phyloP scores from a whole-genome alignment of 805 yeast species.

The Pichia deserticola region DNA sequence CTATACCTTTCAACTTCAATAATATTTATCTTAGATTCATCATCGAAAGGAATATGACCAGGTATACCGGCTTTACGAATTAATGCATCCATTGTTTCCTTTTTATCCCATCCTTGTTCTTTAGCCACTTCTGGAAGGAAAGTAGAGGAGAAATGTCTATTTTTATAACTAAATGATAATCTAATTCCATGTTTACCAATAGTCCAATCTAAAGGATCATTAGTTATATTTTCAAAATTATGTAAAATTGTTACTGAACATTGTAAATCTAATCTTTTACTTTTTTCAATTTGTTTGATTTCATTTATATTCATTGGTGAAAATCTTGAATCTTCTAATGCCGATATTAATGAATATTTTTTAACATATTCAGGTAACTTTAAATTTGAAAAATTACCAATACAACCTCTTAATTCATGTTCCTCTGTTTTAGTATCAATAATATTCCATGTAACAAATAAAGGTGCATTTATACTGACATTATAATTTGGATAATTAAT shows the following conservation, averaged over 20 bases:
- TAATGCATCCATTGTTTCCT: conserved; percentile 62
- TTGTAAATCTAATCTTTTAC: conserved; percentile 25
- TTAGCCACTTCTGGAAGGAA: conserved; percentile 85
- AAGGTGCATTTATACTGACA: conserved; percentile 35
- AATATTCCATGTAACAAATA: conserved; percentile 86
- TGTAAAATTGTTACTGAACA: conserved; percentile 60
- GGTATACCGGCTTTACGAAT: conserved; percentile 62
- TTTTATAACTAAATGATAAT: not conserved
- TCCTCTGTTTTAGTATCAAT: conserved; percentile 4
- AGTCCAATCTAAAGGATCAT: conserved; percentile 62
- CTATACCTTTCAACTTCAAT: conserved; percentile 40
- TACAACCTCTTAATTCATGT: conserved; percentile 72
- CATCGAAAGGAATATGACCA: not conserved
- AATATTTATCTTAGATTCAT: not conserved
- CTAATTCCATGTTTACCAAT: conserved; percentile 75
- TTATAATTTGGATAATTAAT: not conserved
- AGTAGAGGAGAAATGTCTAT: conserved; percentile 48
- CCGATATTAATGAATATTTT: conserved; percentile 59
- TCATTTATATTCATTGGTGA: conserved; percentile 53
- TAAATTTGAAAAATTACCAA: conserved; percentile 71
- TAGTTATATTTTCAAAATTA: conserved; percentile 42
- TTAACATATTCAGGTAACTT: conserved; percentile 51
- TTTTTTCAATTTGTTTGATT: conserved; percentile 28
- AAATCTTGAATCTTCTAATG: conserved; percentile 75
- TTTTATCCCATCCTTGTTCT: conserved; percentile 78